These are phyloP conservation scores for Tylopilus balloui DNA, from an alignment of 768 basidiomycete species.

Conservation along the genomic window DNA sequence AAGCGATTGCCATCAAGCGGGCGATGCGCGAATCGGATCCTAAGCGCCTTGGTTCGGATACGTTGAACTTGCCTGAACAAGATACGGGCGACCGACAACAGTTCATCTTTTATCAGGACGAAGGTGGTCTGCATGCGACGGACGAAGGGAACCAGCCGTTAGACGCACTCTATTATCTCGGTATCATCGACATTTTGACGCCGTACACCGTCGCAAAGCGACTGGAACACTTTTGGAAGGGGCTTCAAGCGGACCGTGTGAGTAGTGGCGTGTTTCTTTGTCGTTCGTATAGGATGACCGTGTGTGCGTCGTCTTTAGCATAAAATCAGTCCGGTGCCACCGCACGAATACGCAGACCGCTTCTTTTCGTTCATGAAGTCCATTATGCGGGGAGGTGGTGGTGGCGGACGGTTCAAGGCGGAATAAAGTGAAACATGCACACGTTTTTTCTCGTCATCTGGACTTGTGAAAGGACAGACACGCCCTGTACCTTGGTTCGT, in stretches of 20 bases:
- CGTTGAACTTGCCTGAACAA: constrained; percentile 56
- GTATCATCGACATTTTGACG: constrained; percentile 95
- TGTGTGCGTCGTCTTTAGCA: constrained; percentile 47
- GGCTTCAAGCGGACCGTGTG: constrained; percentile 80
- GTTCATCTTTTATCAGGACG: constrained; percentile 95
- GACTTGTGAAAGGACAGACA: background rate
- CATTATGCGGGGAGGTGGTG: constrained; percentile 77
- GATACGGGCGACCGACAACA: constrained; percentile 55
- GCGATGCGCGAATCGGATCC: constrained; percentile 83
- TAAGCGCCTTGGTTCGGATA: constrained; percentile 53
- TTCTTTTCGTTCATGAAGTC: constrained; percentile 87
- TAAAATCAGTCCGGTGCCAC: constrained; percentile 91
- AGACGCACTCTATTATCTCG: constrained; percentile 87
- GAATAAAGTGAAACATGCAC: constrained; percentile 32
- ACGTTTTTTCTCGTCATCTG: background rate
- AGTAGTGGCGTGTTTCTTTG: constrained; percentile 33
- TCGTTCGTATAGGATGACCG: constrained; percentile 1
- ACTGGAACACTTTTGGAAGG: constrained; percentile 90
- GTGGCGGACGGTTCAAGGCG: constrained; percentile 48
- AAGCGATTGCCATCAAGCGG: constrained; percentile 80
- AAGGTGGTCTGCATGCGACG: constrained; percentile 88
- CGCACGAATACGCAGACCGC: constrained; percentile 80
- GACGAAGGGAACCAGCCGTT: constrained; percentile 73
- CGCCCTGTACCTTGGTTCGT: background rate
- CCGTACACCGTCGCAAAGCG: constrained; percentile 78